phyloP scores from a whole-genome alignment of 1,284 basidiomycete species.

The Cystobasidium slooffiae region DNA sequence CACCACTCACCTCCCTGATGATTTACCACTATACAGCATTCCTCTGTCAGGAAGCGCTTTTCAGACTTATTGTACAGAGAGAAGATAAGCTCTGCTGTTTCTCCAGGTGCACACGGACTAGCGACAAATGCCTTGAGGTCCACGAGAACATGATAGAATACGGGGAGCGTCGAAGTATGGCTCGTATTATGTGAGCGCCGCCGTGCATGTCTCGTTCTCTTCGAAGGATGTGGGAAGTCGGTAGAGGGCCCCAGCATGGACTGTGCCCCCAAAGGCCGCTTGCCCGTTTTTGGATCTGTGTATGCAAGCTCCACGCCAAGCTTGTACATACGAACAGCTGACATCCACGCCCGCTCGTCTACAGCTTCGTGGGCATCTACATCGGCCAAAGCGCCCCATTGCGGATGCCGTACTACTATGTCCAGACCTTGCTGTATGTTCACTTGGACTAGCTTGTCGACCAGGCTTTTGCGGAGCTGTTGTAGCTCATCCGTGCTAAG shows the following conservation, averaged over 20 bases:
- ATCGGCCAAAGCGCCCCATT: slow-evolving; percentile 82
- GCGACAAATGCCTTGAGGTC: slow-evolving; percentile 91
- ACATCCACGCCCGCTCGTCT: slow-evolving; percentile 50
- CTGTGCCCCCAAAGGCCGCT: slow-evolving; percentile 45
- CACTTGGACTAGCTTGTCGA: slow-evolving; percentile 81
- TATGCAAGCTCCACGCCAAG: slow-evolving; percentile 56
- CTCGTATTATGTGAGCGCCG: background rate
- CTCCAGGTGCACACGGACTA: slow-evolving; percentile 82
- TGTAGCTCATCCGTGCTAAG: slow-evolving; percentile 85
- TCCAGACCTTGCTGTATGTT: slow-evolving; percentile 92
- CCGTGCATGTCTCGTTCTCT: background rate
- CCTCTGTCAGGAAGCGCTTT: slow-evolving; percentile 85
- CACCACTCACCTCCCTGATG: slow-evolving; percentile 78
- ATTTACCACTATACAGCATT: slow-evolving; percentile 86
- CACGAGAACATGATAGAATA: slow-evolving; percentile 85
- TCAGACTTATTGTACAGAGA: slow-evolving; percentile 87
- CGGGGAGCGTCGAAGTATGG: slow-evolving; percentile 51
- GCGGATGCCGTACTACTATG: slow-evolving; percentile 91
- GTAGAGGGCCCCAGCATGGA: slow-evolving; percentile 28
- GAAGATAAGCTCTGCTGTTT: slow-evolving; percentile 90
- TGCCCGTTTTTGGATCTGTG: slow-evolving; percentile 16
- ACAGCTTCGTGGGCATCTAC: slow-evolving; percentile 67
- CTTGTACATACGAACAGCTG: slow-evolving; percentile 75
- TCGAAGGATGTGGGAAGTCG: slow-evolving; percentile 6
- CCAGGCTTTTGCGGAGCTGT: slow-evolving; percentile 81